These are phyloP conservation scores for Martensiomyces pterosporus DNA, from an alignment of 192 early-diverging fungal species.

Conservation along the genomic window DNA sequence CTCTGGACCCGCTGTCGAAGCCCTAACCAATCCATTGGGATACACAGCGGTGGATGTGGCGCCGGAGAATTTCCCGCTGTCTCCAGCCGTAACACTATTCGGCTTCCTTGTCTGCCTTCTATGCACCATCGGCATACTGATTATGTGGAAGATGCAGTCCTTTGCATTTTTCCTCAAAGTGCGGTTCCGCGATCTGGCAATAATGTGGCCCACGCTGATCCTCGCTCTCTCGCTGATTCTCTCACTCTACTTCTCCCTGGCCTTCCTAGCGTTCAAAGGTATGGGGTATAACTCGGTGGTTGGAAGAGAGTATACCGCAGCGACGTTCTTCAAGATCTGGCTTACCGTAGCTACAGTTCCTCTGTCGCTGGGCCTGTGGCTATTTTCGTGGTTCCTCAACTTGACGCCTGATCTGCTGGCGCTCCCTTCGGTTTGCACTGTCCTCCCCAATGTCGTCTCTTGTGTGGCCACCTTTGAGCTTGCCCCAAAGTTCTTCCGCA, in stretches of 20 bases:
- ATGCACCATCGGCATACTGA: slow-evolving; percentile 11
- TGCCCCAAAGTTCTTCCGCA: slow-evolving; percentile 41
- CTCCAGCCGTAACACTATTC: slow-evolving; percentile 16
- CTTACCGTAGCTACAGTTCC: slow-evolving; percentile 1
- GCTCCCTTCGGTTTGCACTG: slow-evolving; percentile 9
- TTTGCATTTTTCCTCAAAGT: slow-evolving; percentile 20
- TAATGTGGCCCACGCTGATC: not conserved
- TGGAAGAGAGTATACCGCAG: slow-evolving; percentile 9
- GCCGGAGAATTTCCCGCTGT: slow-evolving; percentile 10
- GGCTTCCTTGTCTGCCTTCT: slow-evolving; percentile 17
- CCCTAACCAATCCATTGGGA: slow-evolving; percentile 3
- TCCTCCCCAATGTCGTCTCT: slow-evolving; percentile 36
- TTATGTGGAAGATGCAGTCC: slow-evolving; percentile 22
- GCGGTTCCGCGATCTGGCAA: slow-evolving; percentile 8
- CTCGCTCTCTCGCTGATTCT: slow-evolving; percentile 3
- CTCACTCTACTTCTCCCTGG: slow-evolving; percentile 17
- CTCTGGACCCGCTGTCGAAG: not conserved
- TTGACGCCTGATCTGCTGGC: slow-evolving; percentile 26
- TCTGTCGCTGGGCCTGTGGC: slow-evolving; percentile 16
- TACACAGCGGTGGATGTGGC: slow-evolving; percentile 13
- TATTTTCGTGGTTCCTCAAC: slow-evolving; percentile 18
- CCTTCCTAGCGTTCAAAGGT: slow-evolving; percentile 19
- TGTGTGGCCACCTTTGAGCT: slow-evolving; percentile 33
- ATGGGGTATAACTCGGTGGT: too few species aligned
- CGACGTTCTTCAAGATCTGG: slow-evolving; percentile 33